Conservation (phyloP, 2,329 filamentous ascomycete species). For the Celoporthe dispersa region DNA sequence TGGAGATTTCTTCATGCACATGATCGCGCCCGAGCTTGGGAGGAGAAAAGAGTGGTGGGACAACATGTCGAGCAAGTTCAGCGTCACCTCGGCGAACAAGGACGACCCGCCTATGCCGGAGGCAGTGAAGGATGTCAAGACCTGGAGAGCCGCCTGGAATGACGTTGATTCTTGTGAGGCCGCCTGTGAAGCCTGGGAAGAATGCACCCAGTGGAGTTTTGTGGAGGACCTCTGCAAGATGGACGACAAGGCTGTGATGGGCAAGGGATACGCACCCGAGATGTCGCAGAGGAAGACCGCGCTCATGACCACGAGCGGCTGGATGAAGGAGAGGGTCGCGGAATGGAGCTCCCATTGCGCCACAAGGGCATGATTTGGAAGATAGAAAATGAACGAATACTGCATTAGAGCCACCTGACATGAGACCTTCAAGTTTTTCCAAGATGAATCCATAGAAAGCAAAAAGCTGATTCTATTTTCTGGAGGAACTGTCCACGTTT, state of each 20-base stretch:
- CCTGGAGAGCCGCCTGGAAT: slow-evolving; percentile 34
- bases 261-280: slow-evolving; percentile 33
- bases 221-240: slow-evolving; percentile 37
- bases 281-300: slow-evolving; percentile 34
- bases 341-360: slow-evolving; percentile 13
- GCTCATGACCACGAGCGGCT: slow-evolving; percentile 35
- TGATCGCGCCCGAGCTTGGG: slow-evolving; percentile 34
- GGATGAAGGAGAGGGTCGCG: slow-evolving; percentile 28
- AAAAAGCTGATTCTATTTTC: too few relatives aligned
- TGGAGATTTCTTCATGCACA: slow-evolving; percentile 33
- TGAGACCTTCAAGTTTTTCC: too few relatives aligned
- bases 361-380: neutral
- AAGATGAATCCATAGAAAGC: neutral
- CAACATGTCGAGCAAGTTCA: slow-evolving; percentile 35
- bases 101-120: slow-evolving; percentile 30
- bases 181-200: slow-evolving; percentile 34
- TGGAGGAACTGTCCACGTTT: too few relatives aligned
- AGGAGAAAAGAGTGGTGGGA: slow-evolving; percentile 36
- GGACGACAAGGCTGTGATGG: slow-evolving; percentile 33
- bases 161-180: slow-evolving; percentile 36
- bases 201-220: slow-evolving; percentile 37
- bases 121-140: slow-evolving; percentile 25
- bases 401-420: too few relatives aligned
- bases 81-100: slow-evolving; percentile 34
- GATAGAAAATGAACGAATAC: neutral